Base-by-base conservation (phyloP, 306 rosid species). In the Cucurbita moschata region DNA sequence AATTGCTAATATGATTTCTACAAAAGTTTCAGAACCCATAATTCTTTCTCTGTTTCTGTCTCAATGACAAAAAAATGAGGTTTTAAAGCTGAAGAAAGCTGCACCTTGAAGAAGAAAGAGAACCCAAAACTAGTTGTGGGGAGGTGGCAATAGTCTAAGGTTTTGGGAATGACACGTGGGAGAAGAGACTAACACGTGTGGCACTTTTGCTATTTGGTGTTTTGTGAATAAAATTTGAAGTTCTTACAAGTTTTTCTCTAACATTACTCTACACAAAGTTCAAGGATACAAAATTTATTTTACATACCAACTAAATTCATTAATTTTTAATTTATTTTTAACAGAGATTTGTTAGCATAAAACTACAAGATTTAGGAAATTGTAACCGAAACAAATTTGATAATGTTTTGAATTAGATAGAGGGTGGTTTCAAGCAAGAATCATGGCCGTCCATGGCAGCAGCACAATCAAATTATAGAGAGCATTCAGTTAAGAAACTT, bases 1-100 rank as follows among this genome's bases (percentile, higher is more conserved):
- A 7, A 74, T 74, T 21, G 77, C 77, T 7, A 74, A 19, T 30
- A 74, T 7, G 55, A 74, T 47, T 35, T 74, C 77, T 21, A 74
- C 19, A 18, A 73, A 53, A n/a, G 76, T 73, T 9, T 56, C 76
- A 4, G 76, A 73, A 73, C 76, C 76, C 66, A 64, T 64, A 15
- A 72, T 74, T 2, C 7, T 7, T 5, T 56, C 9, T 63, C 44
- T 13, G 6, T 59, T 30, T 60, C 47, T 62, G 0, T 63, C 5
- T 7, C 6, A 39, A 2, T 38, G 6, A 43, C 42, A 54, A 37
- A 13, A 0, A 35, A 9, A 72, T 70, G 74, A 59, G 10, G 18
- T 10, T 65, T 65, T 64, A 10, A 3, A 1, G 9, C 38, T 61
- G 71, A 40, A 65, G 71, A 35, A 60, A 60, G 7, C 18, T 60